Evolutionary conservation across 768 basidiomycete genomes (phyloP), one percentile per base, ranked within the genome.

Genomic region (Dioszegia hungarica): DNA sequence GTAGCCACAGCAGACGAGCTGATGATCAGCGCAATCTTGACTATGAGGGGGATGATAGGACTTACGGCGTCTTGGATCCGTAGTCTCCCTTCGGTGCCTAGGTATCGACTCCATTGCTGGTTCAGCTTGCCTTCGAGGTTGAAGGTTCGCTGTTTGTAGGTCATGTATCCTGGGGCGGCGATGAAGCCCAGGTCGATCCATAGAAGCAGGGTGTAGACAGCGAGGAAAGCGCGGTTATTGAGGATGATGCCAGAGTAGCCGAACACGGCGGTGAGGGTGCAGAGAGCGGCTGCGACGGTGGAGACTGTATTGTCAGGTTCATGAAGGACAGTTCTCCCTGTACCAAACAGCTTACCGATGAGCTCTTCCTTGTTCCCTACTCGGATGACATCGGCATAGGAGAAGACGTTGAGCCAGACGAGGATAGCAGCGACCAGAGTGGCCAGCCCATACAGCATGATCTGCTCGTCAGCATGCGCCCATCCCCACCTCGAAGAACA

Each of bases 81-180:
- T 15, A 87, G 76, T 34, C 88, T 81, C 5, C 85, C 86, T 1
- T 75, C 65, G 25, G 83, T 73, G 11, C 83, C 84, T 19, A 89
- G 79, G 39, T 76, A 68, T 39, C 83, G 79, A 51, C 83, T 85
- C 88, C 88, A 89, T 72, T 88, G 85, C 9, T 80, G 75, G 74
- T 88, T 89, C 76, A 88, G 74, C 76, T 89, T 89, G 39, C 86
- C 88, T 69, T 89, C 86, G 55, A 89, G 81, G 73, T 89, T 88
- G 81, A 89, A 88, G 5, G 82, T 81, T 51, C 80, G 80, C 37
- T 81, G 79, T 73, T 86, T 88, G 80, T 87, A 90, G 36, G 86
- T 84, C 68, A 86, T 74, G 77, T 90, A 90, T 0, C 88, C 88
- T 0, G 88, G 88, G 0, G 82, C 78, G 72, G 88, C 80, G 72